phyloP scores from a whole-genome alignment of 2,329 filamentous ascomycete genomes.

The Stagonosporopsis chrysanthemi region DNA sequence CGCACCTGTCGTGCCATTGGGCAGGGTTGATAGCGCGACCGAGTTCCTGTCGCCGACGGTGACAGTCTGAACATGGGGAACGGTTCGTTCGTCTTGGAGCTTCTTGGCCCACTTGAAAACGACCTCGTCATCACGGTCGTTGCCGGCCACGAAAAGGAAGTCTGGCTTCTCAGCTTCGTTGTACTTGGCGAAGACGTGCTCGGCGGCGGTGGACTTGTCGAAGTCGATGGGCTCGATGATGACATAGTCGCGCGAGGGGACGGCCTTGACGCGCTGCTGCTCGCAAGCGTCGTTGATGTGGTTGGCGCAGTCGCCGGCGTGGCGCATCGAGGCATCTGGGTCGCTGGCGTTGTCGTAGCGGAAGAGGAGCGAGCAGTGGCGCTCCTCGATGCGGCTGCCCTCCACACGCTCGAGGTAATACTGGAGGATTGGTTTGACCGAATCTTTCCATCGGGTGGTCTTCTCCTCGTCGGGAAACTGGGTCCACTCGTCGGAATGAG shows the following conservation, averaged over 20 bases:
- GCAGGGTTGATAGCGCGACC: slow-evolving; percentile 82
- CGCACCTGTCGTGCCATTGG: slow-evolving; percentile 86
- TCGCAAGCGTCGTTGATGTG: slow-evolving; percentile 96
- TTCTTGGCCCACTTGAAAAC: slow-evolving; percentile 94
- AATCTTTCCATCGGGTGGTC: slow-evolving; percentile 80
- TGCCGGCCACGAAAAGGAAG: slow-evolving; percentile 88
- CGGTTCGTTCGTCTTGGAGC: slow-evolving; percentile 61
- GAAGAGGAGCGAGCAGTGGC: slow-evolving; percentile 90
- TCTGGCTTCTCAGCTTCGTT: slow-evolving; percentile 60
- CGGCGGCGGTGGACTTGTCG: slow-evolving; percentile 85
- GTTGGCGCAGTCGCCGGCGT: slow-evolving; percentile 87
- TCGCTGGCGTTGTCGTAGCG: slow-evolving; percentile 87
- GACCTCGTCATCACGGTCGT: slow-evolving; percentile 91
- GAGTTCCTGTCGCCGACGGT: slow-evolving; percentile 88
- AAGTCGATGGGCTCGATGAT: slow-evolving; percentile 85
- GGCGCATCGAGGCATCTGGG: slow-evolving; percentile 74
- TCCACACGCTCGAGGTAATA: slow-evolving; percentile 93
- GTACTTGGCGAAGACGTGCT: slow-evolving; percentile 69
- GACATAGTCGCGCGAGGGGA: slow-evolving; percentile 80
- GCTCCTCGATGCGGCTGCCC: slow-evolving; percentile 85
- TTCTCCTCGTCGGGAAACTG: slow-evolving; percentile 76
- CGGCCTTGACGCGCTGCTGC: slow-evolving; percentile 81
- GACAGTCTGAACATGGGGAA: slow-evolving; percentile 76
- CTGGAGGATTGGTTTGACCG: slow-evolving; percentile 80
- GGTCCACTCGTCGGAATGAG: slow-evolving; percentile 72